Conservation (phyloP, 2,329 filamentous ascomycete genomes). For the Colletotrichum sojae region DNA sequence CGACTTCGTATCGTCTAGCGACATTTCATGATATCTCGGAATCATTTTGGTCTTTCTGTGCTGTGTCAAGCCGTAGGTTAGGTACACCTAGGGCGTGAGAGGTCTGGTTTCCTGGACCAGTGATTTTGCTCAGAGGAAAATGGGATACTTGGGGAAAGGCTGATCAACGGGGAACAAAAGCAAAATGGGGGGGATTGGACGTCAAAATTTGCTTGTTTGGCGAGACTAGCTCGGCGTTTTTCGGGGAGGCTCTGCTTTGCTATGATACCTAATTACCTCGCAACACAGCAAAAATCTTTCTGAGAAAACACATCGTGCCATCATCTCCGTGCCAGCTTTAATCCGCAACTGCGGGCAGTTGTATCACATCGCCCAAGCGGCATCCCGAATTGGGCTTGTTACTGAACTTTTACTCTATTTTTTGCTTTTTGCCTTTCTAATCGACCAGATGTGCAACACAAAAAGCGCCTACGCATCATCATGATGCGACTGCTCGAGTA, state of each 20-base stretch:
- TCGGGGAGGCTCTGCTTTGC: conserved; percentile 28
- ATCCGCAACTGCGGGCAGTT: background rate
- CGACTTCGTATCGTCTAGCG: background rate
- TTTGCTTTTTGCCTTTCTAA: conserved; percentile 18
- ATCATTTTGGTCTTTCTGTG: no score
- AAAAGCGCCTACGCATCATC: background rate
- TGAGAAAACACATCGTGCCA: background rate
- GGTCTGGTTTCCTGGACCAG: background rate
- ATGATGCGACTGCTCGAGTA: background rate
- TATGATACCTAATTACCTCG: conserved; percentile 37
- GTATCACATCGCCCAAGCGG: no score
- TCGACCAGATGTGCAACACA: background rate
- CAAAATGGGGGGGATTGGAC: background rate
- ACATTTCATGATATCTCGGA: no score
- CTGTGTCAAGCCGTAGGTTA: no score
- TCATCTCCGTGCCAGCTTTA: background rate
- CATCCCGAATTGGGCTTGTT: background rate
- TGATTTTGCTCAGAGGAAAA: background rate
- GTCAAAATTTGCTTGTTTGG: conserved; percentile 1
- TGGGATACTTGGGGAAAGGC: background rate
- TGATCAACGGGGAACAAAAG: background rate
- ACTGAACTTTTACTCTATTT: conserved; percentile 26
- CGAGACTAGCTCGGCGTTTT: conserved; percentile 35
- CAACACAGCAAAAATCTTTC: conserved; percentile 15
- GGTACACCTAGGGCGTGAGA: no score